Conservation (phyloP, 345 rosid species). For the Lepidium africanum region DNA sequence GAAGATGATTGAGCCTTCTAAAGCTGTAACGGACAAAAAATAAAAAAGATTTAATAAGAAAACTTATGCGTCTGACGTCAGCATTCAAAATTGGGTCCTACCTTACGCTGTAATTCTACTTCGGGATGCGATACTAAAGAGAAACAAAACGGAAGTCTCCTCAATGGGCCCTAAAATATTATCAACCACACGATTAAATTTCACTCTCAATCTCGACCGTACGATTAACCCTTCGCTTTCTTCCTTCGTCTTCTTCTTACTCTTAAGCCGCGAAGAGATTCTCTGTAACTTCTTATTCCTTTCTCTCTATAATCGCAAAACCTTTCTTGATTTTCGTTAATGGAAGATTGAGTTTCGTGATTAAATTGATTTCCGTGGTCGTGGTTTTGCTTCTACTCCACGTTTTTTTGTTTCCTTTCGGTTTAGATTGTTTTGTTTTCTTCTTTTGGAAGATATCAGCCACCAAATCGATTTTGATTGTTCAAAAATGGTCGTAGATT, state of each 20-base stretch:
- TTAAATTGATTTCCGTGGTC: neutral
- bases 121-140: slow-evolving; percentile 23
- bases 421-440: too few relatives aligned
- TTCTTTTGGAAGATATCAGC: neutral
- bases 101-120: neutral
- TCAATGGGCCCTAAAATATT: neutral
- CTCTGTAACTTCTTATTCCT: slow-evolving; percentile 20
- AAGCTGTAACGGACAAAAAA: slow-evolving; percentile 24
- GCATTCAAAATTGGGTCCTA: slow-evolving; percentile 6
- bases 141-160: slow-evolving; percentile 29
- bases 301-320: neutral
- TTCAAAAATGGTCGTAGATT: neutral
- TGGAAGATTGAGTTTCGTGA: neutral
- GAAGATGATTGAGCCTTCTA: neutral
- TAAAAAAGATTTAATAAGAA: neutral
- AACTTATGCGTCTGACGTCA: slow-evolving; percentile 16
- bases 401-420: slow-evolving; percentile 15
- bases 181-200: slow-evolving; percentile 6
- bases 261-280: slow-evolving; percentile 13
- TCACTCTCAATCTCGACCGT: neutral
- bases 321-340: slow-evolving; percentile 10
- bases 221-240: slow-evolving; percentile 2
- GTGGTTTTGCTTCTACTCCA: slow-evolving; percentile 47
- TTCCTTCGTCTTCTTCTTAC: neutral
- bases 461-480: slow-evolving; percentile 26